Conservation (phyloP, 2,329 filamentous ascomycete species). For the Fusarium algeriense region DNA sequence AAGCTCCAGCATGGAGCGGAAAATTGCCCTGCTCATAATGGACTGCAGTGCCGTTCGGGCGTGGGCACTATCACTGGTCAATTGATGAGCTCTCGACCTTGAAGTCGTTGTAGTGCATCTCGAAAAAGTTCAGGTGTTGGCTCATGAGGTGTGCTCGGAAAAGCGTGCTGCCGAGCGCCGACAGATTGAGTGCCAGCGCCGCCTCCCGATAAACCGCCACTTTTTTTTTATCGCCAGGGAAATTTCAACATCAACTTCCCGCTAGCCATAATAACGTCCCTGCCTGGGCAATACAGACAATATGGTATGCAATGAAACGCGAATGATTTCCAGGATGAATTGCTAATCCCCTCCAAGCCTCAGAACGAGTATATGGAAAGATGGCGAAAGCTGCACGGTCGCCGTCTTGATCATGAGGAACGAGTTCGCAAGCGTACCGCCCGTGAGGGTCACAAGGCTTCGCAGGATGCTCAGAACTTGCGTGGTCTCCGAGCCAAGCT, state of each 20-base stretch:
- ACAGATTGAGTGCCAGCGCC: constrained; percentile 11
- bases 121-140: constrained; percentile 46
- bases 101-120: constrained; percentile 35
- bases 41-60: constrained; percentile 44
- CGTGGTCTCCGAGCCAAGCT: constrained; percentile 92
- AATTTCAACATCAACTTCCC: constrained; percentile 46
- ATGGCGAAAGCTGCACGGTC: constrained; percentile 70
- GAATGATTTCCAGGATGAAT: neutral
- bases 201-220: constrained; percentile 46
- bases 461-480: constrained; percentile 92
- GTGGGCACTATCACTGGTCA: constrained; percentile 44
- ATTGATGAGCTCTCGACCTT: constrained; percentile 35
- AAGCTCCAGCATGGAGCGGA: constrained; percentile 73
- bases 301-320: constrained; percentile 48
- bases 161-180: constrained; percentile 53
- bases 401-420: constrained; percentile 83
- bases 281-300: constrained; percentile 46
- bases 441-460: constrained; percentile 88
- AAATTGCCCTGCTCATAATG: constrained; percentile 69
- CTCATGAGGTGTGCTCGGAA: constrained; percentile 45
- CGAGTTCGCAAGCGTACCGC: constrained; percentile 87
- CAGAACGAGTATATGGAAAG: constrained; percentile 86
- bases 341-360: constrained; percentile 65
- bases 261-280: constrained; percentile 39
- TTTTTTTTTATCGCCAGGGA: constrained; percentile 47